Conservation (phyloP, 2,329 filamentous ascomycete genomes). For the Pyricularia grisea region DNA sequence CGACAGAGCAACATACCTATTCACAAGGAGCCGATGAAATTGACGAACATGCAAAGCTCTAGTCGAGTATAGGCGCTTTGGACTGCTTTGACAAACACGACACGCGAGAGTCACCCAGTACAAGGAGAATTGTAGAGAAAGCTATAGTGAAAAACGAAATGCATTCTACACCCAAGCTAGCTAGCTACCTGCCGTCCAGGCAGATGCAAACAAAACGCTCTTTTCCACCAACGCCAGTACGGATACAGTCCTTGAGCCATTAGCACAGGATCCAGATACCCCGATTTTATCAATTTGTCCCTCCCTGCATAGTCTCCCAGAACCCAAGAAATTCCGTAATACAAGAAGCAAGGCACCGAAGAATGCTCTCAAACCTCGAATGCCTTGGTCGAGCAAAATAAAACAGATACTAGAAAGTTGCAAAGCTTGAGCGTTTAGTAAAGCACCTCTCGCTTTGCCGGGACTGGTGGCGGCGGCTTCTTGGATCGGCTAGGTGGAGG, state of each 20-base stretch:
- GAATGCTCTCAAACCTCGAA: neutral
- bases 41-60: too few relatives aligned
- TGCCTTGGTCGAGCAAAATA: neutral
- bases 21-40: too few relatives aligned
- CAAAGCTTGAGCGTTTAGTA: slow-evolving; percentile 11
- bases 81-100: too few relatives aligned
- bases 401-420: neutral
- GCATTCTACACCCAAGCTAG: neutral
- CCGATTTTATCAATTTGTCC: neutral
- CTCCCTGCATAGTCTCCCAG: neutral
- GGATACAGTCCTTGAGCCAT: neutral
- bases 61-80: too few relatives aligned
- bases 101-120: neutral
- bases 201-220: neutral
- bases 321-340: neutral
- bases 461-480: slow-evolving; percentile 46
- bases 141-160: neutral
- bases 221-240: neutral
- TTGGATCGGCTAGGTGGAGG: slow-evolving; percentile 38
- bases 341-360: neutral
- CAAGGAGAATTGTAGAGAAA: neutral
- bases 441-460: slow-evolving; percentile 24
- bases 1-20: too few relatives aligned
- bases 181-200: neutral
- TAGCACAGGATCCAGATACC: neutral